phyloP scores from a whole-genome alignment of 257 asterid genomes.

The Fraxinus anomala region DNA sequence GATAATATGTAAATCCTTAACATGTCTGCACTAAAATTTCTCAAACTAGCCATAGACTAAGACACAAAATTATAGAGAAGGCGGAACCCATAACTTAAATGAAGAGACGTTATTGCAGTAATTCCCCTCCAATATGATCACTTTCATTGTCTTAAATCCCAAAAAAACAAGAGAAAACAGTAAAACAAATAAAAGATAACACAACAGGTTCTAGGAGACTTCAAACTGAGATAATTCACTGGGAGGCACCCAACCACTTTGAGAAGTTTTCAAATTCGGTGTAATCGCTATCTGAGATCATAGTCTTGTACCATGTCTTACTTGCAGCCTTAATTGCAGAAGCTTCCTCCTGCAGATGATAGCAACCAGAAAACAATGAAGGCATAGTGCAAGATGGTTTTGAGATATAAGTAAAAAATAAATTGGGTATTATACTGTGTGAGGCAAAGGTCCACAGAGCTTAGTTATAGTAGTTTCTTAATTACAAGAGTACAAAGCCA shows the following conservation, averaged over 20 bases:
- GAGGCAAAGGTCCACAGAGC: not conserved
- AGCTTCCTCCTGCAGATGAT: constrained; percentile 69
- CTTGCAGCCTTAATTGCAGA: constrained; percentile 61
- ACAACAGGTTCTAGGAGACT: constrained; percentile 23
- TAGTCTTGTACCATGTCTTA: constrained; percentile 78
- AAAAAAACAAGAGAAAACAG: constrained; percentile 7
- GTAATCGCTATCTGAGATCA: constrained; percentile 84
- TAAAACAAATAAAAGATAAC: constrained; percentile 19
- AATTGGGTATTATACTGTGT: not conserved
- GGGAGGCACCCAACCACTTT: constrained; percentile 81
- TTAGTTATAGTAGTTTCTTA: not conserved
- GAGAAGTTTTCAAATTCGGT: constrained; percentile 80
- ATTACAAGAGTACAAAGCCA: not conserved
- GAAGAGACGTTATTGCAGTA: not conserved
- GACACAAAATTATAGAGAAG: constrained; percentile 14
- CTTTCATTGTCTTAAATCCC: constrained; percentile 17
- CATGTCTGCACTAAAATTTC: constrained; percentile 16
- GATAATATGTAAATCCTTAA: not conserved
- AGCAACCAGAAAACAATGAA: not conserved
- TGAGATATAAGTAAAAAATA: too few species aligned
- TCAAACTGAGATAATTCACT: constrained; percentile 39
- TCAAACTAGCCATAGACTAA: not conserved
- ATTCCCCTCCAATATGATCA: constrained; percentile 18
- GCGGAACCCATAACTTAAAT: not conserved
- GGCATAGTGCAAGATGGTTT: not conserved